A percentile compares a stretch with the other conserved stretches of the same genome.
Conservation (phyloP, 2,329 filamentous ascomycete genomes). For the Coccinonectria pachysandricola region DNA sequence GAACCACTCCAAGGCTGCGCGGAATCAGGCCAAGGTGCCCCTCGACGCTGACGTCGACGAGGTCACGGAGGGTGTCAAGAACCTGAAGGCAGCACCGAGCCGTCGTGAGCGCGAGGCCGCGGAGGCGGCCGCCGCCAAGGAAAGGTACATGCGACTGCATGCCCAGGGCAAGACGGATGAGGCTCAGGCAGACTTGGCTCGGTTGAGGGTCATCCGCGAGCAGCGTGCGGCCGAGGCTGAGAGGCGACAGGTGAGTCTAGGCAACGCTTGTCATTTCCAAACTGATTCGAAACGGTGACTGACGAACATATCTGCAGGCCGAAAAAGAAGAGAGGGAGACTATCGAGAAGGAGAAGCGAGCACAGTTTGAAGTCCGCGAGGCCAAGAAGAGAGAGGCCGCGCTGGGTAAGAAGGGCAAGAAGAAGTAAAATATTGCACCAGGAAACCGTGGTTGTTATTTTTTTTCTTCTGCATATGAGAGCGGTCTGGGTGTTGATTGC, state of each 20-base stretch:
- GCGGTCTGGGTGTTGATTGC: too few species aligned
- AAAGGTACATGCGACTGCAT: slow-evolving; percentile 84
- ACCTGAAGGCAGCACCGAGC: slow-evolving; percentile 36
- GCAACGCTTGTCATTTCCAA: too few species aligned
- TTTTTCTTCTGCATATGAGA: too few species aligned
- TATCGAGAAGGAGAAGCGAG: slow-evolving; percentile 35
- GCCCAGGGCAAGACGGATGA: slow-evolving; percentile 95
- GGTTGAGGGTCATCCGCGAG: slow-evolving; percentile 72
- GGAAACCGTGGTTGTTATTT: too few species aligned
- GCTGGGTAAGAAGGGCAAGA: slow-evolving; percentile 41
- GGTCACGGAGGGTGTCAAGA: slow-evolving; percentile 45
- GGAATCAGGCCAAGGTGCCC: slow-evolving; percentile 39
- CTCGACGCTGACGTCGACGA: slow-evolving; percentile 34
- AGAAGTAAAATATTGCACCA: slow-evolving; percentile 28
- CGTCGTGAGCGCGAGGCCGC: slow-evolving; percentile 59
- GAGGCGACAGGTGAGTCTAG: slow-evolving; percentile 57
- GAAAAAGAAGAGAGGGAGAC: slow-evolving; percentile 49
- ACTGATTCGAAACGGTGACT: too few species aligned
- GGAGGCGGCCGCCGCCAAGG: slow-evolving; percentile 79
- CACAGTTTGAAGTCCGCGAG: slow-evolving; percentile 44
- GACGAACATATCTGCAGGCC: too few species aligned
- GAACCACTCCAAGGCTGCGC: slow-evolving; percentile 73
- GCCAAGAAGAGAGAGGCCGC: slow-evolving; percentile 43
- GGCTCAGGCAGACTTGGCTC: slow-evolving; percentile 78
- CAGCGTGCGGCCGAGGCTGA: slow-evolving; percentile 76